These are phyloP conservation scores for Populus alba DNA, from an alignment of 345 rosid genomes.

Conservation along the genomic window DNA sequence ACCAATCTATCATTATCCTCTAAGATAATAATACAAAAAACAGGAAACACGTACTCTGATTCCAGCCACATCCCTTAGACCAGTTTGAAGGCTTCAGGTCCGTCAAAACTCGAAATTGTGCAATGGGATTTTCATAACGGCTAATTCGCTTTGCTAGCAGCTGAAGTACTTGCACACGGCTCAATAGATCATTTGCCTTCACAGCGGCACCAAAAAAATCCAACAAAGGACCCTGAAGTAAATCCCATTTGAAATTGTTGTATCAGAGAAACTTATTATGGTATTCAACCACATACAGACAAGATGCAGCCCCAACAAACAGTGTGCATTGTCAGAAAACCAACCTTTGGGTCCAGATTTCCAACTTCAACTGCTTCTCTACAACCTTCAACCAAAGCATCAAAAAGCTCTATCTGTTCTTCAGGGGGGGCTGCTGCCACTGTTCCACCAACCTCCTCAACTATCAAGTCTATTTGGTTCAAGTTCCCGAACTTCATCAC, in stretches of 20 bases:
- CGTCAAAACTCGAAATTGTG: constrained; percentile 77
- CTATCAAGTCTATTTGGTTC: constrained; percentile 66
- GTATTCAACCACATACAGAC: neutral
- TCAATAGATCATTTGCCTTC: constrained; percentile 78
- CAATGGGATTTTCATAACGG: constrained; percentile 78
- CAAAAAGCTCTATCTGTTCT: constrained; percentile 86
- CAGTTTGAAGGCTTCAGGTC: constrained; percentile 97
- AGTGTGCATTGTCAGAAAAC: constrained; percentile 6
- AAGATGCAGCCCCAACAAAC: neutral
- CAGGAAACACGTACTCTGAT: constrained; percentile 58
- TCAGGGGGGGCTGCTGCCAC: constrained; percentile 72
- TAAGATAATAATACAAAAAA: neutral
- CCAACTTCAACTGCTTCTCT: constrained; percentile 68
- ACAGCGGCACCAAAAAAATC: constrained; percentile 97
- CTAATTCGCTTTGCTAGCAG: constrained; percentile 73
- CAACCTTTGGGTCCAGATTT: constrained; percentile 74
- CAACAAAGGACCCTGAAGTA: constrained; percentile 75
- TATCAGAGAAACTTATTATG: neutral
- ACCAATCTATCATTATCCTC: neutral
- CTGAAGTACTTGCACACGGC: constrained; percentile 87
- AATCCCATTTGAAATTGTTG: constrained; percentile 9
- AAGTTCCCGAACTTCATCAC: constrained; percentile 91
- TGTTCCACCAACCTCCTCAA: constrained; percentile 82
- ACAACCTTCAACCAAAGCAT: constrained; percentile 83
- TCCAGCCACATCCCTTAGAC: constrained; percentile 99